Base-by-base conservation (phyloP, 495 filamentous ascomycete genomes). In the Penicillium soppii region DNA sequence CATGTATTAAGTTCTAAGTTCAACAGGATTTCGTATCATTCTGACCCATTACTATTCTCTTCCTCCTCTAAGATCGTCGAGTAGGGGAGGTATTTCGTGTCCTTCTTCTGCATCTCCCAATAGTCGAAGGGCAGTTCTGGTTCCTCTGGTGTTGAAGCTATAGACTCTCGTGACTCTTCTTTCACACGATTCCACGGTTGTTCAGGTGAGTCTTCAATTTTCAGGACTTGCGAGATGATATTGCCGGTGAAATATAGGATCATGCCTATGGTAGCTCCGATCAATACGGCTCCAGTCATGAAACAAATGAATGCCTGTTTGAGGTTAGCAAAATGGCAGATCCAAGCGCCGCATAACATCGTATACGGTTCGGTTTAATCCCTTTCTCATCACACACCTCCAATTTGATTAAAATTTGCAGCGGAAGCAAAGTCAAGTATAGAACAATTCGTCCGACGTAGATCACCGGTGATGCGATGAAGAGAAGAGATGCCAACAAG, bases 21-120 rank as follows among this genome's bases (percentile, higher is more conserved):
- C 29, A 30, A 42, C 2, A 36, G 7, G 25, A 22, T 15, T 46
- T 12, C 4, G 10, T 7, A 46, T 50, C 42, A 49, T 21, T 37
- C 57, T 22, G 66, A 68, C 8, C 57, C 62, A 20, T 68, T 53
- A 35, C 61, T 71, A 26, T 51, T 60, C 37, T 80, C 79, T 41
- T 85, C 84, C 59, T 88, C 86, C 65, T 89, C 85, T 41, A 87
- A 63, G 15, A 89, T 89, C 0, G 82, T 87, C 43, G 81, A 74
- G 22, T 47, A 47, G 19, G 72, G 69, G 15, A 85, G 58, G 19
- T 83, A 58, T 0, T 73, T 72, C 2, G 32, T 43, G 57, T 73
- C 43, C 55, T 65, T 50, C 58, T 58, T 47, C 63, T 66, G 57
- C 58, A 63, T 21, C 60, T 59, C 68, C 69, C 67, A 9, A 67